Evolutionary conservation across 495 filamentous ascomycete genomes (phyloP), one percentile per base, ranked within the genome.

Genomic region (Daldinia childiae): DNA sequence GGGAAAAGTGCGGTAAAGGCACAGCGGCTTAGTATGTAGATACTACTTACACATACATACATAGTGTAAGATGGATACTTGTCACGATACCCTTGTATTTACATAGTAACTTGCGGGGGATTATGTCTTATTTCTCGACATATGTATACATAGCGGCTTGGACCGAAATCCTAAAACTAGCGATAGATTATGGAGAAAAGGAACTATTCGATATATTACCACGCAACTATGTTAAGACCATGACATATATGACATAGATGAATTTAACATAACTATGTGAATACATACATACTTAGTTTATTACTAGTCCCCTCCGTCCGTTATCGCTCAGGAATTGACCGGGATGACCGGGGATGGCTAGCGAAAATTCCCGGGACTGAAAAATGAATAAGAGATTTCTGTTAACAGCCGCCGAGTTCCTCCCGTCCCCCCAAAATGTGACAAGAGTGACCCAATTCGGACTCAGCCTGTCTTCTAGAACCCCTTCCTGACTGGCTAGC

Each of bases 281-380:
- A 30, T 30, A 30, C 29, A 6, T 30, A 30, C 29, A 0, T 12
- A 12, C 3, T 14, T 26, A 52, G 50, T 24, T 54, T 54, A 57
- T 19, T 27, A 56, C 45, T 61, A 39, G 61, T 29, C 21, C 12
- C n/a, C n/a, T n/a, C 17, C 12, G 50, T 64, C 69, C 64, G 69
- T 50, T 68, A 64, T 72, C 69, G 69, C 63, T 55, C 34, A 57
- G 38, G 51, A 59, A 72, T 50, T 61, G 50, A 32, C 69, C 64
- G 64, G 64, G 69, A 52, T 64, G 14, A 48, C 43, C 64, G 64
- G 64, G 58, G 54, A n/a, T 68, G 34, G 17, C 64, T 54, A 67
- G 52, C 52, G 36, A 71, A 60, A 62, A 62, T 63, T 54, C 52
- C 55, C 59, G 45, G 69, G 45, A 8, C 26, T 29, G 39, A 26